Evolutionary conservation across 2,329 filamentous ascomycete species (phyloP).

Genomic region (Microascus cirrosus): DNA sequence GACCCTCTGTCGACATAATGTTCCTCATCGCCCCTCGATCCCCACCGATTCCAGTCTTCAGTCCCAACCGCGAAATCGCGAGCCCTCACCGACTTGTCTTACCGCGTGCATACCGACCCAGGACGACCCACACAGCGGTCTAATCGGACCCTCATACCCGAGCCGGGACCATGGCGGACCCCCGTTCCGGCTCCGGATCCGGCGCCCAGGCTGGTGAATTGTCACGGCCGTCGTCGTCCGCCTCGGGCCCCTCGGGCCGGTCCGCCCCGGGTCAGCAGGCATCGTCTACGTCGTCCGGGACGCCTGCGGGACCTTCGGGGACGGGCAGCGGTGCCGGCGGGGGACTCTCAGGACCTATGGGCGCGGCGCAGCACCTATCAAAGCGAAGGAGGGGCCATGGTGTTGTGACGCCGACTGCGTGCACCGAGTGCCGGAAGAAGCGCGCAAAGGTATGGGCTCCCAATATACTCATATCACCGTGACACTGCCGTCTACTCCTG

Average conservation of each 20-base stretch:
- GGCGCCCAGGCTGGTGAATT: neutral
- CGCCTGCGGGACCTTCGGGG: neutral
- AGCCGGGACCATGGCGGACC: neutral
- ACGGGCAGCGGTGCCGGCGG: too few species aligned
- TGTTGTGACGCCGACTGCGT: conserved; percentile 48
- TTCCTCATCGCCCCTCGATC: too few species aligned
- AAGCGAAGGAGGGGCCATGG: conserved; percentile 44
- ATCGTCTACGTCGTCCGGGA: conserved; percentile 6
- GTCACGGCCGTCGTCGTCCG: neutral
- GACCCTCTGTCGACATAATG: too few species aligned
- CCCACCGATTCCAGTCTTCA: neutral
- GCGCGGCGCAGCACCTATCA: conserved; percentile 19
- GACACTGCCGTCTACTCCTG: neutral
- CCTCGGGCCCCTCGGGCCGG: neutral
- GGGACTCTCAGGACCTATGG: neutral
- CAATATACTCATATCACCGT: neutral
- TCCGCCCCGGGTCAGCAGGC: conserved; percentile 2
- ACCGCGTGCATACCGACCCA: too few species aligned
- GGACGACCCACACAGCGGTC: too few species aligned
- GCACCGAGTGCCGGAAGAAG: conserved; percentile 51
- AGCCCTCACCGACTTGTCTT: neutral
- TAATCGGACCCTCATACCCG: neutral
- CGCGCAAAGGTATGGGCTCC: conserved; percentile 40
- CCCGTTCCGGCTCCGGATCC: neutral
- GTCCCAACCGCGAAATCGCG: neutral